Base-by-base conservation (phyloP, 345 rosid species). In the Streptanthus diversifolius region DNA sequence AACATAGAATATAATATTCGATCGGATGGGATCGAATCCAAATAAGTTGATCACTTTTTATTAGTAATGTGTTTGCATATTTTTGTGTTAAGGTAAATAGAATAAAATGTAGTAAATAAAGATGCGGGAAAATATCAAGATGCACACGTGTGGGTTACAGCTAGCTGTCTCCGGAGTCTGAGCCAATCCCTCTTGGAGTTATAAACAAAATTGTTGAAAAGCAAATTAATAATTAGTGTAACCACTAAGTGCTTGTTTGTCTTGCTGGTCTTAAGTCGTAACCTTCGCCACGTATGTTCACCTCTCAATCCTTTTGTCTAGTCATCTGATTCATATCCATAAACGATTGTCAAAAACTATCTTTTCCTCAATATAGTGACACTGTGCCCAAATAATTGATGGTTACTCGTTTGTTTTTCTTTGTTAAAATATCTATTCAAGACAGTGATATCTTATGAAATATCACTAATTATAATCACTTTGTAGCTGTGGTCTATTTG, bases 131-230 rank as follows among this genome's bases (percentile, higher is more conserved):
- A 6, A 2, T 13, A 52, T 51, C 33, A 35, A 36, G 15, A 49
- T 36, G 49, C 60, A 52, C 71, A 66, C 71, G 71, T 66, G 61
- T 51, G 60, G 49, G 5, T 24, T 14, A 66, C 49, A 51, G 37
- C 61, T 52, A 37, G 60, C 60, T 66, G 71, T 66, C 49, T 52
- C 58, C 36, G 25, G 17, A 36, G 25, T 51, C 60, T 60, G 48
- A 52, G 60, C 43, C n/a, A 66, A 37, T 52, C 71, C 37, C n/a
- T 39, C 7, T 48, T 33, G 55, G 14, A 45, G 27, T 7, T 65
- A 12, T 13, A 19, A 53, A 53, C 27, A 58, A 37, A 7, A 8
- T 10, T 11, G 22, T 61, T 24, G 51, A 60, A 60, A 37, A 39
- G 33, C 49, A 37, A 63, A 27, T 30, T 19, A 63, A 30, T 44